A percentile compares a stretch with the other conserved stretches of the same genome.
These are phyloP conservation scores for Mallotus repandus DNA, from an alignment of 441 rosid genomes.

Conservation along the genomic window DNA sequence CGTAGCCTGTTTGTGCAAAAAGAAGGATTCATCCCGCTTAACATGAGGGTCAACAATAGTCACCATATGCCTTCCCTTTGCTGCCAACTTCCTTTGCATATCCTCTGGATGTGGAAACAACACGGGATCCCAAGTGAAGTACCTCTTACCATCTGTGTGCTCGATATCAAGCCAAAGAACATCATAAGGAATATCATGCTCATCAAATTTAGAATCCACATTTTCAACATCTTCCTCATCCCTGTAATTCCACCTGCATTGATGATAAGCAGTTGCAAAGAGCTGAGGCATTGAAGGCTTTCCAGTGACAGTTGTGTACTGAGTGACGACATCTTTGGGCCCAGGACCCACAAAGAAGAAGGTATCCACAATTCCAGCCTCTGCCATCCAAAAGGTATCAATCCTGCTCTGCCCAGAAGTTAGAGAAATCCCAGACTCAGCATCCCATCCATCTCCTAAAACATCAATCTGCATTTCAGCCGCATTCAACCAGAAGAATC, in stretches of 20 bases:
- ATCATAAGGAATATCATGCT: constrained; percentile 94
- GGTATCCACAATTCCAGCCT: constrained; percentile 93
- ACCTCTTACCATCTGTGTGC: constrained; percentile 91
- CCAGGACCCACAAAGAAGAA: constrained; percentile 90
- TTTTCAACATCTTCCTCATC: constrained; percentile 98
- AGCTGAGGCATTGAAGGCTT: constrained; percentile 87
- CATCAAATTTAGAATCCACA: constrained; percentile 94
- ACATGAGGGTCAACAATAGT: constrained; percentile 98
- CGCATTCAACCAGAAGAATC: constrained; percentile 97
- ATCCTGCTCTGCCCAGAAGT: constrained; percentile 61
- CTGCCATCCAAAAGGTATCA: constrained; percentile 96
- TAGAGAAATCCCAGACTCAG: constrained; percentile 60
- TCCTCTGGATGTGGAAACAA: constrained; percentile 90
- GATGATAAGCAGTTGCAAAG: constrained; percentile 94
- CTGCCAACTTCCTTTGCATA: constrained; percentile 87
- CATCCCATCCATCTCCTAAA: constrained; percentile 84
- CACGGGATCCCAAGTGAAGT: constrained; percentile 85
- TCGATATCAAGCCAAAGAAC: constrained; percentile 98
- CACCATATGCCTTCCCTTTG: constrained; percentile 95
- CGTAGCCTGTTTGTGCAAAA: constrained; percentile 82
- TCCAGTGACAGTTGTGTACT: constrained; percentile 83
- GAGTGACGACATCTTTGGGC: constrained; percentile 91
- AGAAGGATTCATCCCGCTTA: constrained; percentile 80
- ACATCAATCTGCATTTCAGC: constrained; percentile 99
- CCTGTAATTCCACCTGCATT: constrained; percentile 97